These are phyloP conservation scores for Paspalum notatum DNA, from an alignment of 176 grass and related monocot genomes.

Conservation along the genomic window DNA sequence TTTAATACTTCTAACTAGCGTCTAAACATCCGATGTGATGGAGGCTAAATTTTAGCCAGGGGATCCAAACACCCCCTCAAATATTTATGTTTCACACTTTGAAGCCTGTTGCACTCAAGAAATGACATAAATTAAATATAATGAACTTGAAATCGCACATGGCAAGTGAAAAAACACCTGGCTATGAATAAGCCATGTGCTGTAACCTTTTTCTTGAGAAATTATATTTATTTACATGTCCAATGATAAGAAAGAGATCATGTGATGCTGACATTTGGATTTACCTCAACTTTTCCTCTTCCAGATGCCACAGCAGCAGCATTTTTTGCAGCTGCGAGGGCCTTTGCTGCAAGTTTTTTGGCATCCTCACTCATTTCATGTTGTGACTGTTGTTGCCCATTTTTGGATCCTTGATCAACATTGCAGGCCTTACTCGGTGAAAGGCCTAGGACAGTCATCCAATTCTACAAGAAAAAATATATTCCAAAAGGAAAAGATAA, in stretches of 20 bases:
- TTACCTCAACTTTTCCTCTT: slow-evolving; percentile 92
- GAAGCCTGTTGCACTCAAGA: not conserved
- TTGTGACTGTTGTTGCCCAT: slow-evolving; percentile 45
- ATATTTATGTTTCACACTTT: not conserved
- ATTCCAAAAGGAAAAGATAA: not conserved
- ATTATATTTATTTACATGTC: slow-evolving; percentile 5
- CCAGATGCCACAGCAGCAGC: slow-evolving; percentile 52
- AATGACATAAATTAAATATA: not conserved
- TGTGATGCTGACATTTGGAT: slow-evolving; percentile 17
- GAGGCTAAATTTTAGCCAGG: too few species aligned
- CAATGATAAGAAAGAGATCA: not conserved
- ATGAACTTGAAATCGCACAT: not conserved
- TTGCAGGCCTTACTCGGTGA: slow-evolving; percentile 51
- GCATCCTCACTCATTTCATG: slow-evolving; percentile 64
- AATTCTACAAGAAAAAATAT: slow-evolving; percentile 58
- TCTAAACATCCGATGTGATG: too few species aligned
- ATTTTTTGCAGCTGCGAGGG: slow-evolving; percentile 86
- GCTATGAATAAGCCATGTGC: not conserved
- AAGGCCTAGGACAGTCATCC: slow-evolving; percentile 78
- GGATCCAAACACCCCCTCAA: too few species aligned
- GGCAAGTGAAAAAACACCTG: not conserved
- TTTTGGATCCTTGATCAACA: slow-evolving; percentile 36
- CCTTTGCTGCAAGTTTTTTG: slow-evolving; percentile 82
- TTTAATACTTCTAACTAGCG: too few species aligned
- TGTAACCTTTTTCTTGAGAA: not conserved